Percentiles rank a stretch among this genome's conserved stretches.
These are phyloP conservation scores for Syzygium grande DNA, from an alignment of 345 rosid genomes.

Conservation along the genomic window DNA sequence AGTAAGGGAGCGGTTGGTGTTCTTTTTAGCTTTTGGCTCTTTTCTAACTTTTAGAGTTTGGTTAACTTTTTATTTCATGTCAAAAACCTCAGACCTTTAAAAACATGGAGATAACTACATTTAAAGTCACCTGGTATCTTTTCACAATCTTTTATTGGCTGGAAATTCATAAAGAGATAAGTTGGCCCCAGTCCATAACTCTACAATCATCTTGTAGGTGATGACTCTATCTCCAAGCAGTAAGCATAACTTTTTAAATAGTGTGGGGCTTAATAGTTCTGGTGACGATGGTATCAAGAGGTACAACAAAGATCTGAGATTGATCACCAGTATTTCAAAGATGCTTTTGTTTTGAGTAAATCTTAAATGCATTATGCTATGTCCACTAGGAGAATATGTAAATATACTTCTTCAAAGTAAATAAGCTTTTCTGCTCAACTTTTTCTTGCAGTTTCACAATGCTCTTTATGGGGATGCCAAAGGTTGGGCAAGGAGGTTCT, in stretches of 20 bases:
- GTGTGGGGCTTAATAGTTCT: too few relatives aligned
- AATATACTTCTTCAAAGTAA: neutral
- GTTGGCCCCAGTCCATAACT: too few relatives aligned
- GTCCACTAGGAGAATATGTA: neutral
- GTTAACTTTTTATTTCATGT: too few relatives aligned
- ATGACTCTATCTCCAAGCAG: too few relatives aligned
- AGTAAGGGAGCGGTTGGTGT: too few relatives aligned
- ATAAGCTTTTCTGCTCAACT: neutral
- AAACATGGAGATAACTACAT: neutral
- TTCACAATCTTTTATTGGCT: neutral
- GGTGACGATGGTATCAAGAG: too few relatives aligned
- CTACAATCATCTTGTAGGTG: constrained; percentile 3
- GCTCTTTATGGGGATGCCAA: constrained; percentile 70
- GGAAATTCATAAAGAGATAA: neutral
- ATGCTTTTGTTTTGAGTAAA: neutral
- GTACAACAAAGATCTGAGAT: neutral
- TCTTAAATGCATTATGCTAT: neutral
- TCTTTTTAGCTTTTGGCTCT: too few relatives aligned
- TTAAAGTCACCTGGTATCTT: neutral
- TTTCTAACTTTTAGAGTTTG: too few relatives aligned
- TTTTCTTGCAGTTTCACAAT: constrained; percentile 12
- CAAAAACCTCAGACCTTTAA: too few relatives aligned
- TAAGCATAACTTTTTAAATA: too few relatives aligned
- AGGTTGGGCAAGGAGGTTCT: constrained; percentile 65
- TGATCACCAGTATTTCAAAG: neutral